These are phyloP conservation scores for Pilobolus umbonatus DNA, from an alignment of 192 early-diverging fungal species.

Conservation along the genomic window DNA sequence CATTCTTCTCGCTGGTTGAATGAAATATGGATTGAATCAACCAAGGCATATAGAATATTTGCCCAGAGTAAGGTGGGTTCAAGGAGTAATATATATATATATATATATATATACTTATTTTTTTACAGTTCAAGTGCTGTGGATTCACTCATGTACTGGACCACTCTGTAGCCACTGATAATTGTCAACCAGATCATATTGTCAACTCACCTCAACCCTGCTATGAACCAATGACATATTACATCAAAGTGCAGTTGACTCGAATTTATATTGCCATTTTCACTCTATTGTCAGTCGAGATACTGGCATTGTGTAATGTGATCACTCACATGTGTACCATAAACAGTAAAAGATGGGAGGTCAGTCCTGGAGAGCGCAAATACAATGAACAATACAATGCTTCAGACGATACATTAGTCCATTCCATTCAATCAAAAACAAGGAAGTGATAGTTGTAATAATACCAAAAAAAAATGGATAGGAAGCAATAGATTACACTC, in stretches of 20 bases:
- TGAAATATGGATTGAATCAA: conserved; percentile 11
- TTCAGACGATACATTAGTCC: background rate
- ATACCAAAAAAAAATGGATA: too few relatives aligned
- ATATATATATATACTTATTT: background rate
- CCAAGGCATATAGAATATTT: conserved; percentile 7
- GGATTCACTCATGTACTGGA: conserved; percentile 15
- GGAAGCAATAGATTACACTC: too few relatives aligned
- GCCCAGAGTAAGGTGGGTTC: conserved; percentile 12
- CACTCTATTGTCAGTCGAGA: conserved; percentile 2
- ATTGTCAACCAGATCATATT: background rate
- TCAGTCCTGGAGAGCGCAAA: background rate
- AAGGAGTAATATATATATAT: background rate
- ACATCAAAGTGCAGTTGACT: conserved; percentile 9
- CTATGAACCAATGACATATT: background rate
- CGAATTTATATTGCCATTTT: conserved; percentile 12
- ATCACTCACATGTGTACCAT: conserved; percentile 13
- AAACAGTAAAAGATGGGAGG: conserved; percentile 6
- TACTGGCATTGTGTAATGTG: conserved; percentile 16
- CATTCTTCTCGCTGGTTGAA: conserved; percentile 9
- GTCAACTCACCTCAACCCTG: conserved; percentile 10
- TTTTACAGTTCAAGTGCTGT: conserved; percentile 17
- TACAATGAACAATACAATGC: background rate
- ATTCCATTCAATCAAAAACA: background rate
- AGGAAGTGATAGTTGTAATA: background rate
- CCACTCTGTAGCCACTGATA: conserved; percentile 6